phyloP scores from a whole-genome alignment of 2,329 filamentous ascomycete species.

The Cercospora beticola region DNA sequence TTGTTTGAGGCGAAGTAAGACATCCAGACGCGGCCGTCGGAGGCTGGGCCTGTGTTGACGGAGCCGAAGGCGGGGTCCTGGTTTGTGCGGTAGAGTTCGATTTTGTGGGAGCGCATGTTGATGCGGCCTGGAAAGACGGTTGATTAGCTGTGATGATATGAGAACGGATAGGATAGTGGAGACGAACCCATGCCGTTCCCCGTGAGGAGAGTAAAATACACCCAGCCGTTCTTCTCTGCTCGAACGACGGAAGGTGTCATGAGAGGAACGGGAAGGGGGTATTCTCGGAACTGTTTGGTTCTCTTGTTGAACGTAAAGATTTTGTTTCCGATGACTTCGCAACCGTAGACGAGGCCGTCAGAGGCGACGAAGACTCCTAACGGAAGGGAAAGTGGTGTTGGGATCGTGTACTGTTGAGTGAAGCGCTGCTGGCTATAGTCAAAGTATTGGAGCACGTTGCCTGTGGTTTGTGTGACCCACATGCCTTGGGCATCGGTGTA shows the following conservation, averaged over 20 bases:
- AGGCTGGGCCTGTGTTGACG: slow-evolving; percentile 17
- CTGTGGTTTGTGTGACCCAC: slow-evolving; percentile 26
- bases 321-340: slow-evolving; percentile 22
- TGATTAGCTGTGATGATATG: not conserved
- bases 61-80: slow-evolving; percentile 10
- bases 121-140: slow-evolving; percentile 8
- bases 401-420: slow-evolving; percentile 16
- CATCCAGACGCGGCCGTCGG: slow-evolving; percentile 18
- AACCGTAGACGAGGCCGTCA: slow-evolving; percentile 21
- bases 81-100: slow-evolving; percentile 18
- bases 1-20: slow-evolving; percentile 18
- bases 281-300: slow-evolving; percentile 14
- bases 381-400: slow-evolving; percentile 19
- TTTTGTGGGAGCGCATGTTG: slow-evolving; percentile 20
- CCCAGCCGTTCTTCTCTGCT: slow-evolving; percentile 19
- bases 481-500: slow-evolving; percentile 23
- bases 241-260: slow-evolving; percentile 24
- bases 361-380: slow-evolving; percentile 24
- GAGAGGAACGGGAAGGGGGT: slow-evolving; percentile 15
- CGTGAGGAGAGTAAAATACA: slow-evolving; percentile 22
- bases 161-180: not conserved
- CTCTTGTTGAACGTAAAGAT: slow-evolving; percentile 20
- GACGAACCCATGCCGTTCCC: slow-evolving; percentile 20
- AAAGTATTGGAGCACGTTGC: slow-evolving; percentile 23
- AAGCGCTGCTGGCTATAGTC: slow-evolving; percentile 21